These are phyloP conservation scores for Talaromyces sp. DNA, from an alignment of 2,329 filamentous ascomycete species.

Conservation along the genomic window DNA sequence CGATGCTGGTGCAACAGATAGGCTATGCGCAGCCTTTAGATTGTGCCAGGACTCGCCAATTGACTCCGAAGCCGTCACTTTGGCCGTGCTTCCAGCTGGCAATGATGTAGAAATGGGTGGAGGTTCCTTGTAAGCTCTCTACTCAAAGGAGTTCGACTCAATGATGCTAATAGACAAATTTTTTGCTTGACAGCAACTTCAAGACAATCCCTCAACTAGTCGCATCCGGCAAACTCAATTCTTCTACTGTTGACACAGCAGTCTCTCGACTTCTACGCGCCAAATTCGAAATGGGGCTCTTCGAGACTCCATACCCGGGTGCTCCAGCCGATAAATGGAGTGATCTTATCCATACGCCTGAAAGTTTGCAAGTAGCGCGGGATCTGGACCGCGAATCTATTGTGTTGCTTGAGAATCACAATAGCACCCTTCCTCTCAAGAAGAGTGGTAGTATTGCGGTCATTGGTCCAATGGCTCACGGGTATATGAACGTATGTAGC, in stretches of 20 bases:
- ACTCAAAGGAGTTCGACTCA: neutral
- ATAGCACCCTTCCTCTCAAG: constrained; percentile 52
- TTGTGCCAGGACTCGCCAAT: constrained; percentile 60
- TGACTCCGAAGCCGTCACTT: constrained; percentile 63
- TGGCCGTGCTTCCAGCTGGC: constrained; percentile 62
- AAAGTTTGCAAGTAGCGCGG: constrained; percentile 57
- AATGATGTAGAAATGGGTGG: constrained; percentile 75
- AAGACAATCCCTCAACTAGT: constrained; percentile 64
- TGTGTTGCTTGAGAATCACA: constrained; percentile 58
- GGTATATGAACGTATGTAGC: constrained; percentile 61
- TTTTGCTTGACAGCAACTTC: constrained; percentile 50
- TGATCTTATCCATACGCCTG: constrained; percentile 60
- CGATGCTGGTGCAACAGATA: constrained; percentile 68
- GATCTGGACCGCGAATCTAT: constrained; percentile 64
- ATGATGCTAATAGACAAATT: neutral
- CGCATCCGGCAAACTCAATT: constrained; percentile 57
- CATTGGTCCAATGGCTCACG: constrained; percentile 71
- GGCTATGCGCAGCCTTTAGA: constrained; percentile 61
- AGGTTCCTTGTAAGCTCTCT: constrained; percentile 55
- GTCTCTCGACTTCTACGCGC: constrained; percentile 62
- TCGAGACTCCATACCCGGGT: constrained; percentile 65
- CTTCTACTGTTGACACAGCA: constrained; percentile 60
- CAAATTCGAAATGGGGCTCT: constrained; percentile 68
- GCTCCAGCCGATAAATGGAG: constrained; percentile 55
- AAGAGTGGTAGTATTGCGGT: constrained; percentile 68